Percentiles rank a stretch among this genome's conserved stretches.
These are phyloP conservation scores for Sporothrix protearum DNA, from an alignment of 2,329 filamentous ascomycete genomes.

Conservation along the genomic window DNA sequence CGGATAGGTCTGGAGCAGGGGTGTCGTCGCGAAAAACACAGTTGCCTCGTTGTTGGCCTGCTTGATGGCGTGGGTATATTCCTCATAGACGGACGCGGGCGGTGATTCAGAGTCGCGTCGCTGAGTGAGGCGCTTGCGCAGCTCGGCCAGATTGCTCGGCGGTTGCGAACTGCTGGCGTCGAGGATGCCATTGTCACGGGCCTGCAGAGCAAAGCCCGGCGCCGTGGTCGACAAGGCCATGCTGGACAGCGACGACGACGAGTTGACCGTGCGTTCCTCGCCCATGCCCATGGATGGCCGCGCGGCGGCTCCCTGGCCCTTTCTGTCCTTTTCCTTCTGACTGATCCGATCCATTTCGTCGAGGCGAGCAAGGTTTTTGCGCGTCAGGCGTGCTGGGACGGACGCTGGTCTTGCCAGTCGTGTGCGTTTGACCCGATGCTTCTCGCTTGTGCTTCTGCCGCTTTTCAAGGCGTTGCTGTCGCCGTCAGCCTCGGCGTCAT, in stretches of 20 bases:
- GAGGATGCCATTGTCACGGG: constrained; percentile 28
- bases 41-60: constrained; percentile 27
- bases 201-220: constrained; percentile 23
- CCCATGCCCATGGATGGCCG: neutral
- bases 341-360: constrained; percentile 18
- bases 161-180: constrained; percentile 23
- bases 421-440: neutral
- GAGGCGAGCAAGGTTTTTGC: constrained; percentile 19
- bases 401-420: neutral
- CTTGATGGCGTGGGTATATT: constrained; percentile 23
- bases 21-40: constrained; percentile 23
- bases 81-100: constrained; percentile 24
- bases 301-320: neutral
- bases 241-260: neutral
- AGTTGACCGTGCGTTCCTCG: neutral
- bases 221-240: constrained; percentile 21
- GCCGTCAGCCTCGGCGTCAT: neutral
- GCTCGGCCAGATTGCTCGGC: constrained; percentile 26
- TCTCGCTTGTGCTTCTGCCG: neutral
- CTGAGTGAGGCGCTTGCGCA: constrained; percentile 20
- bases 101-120: constrained; percentile 25
- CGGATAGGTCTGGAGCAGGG: constrained; percentile 23
- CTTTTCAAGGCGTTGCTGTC: neutral
- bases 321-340: neutral
- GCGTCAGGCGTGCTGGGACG: constrained; percentile 19